These are phyloP conservation scores for Talaromyces sp. DNA, from an alignment of 2,329 filamentous ascomycete genomes.

Conservation along the genomic window DNA sequence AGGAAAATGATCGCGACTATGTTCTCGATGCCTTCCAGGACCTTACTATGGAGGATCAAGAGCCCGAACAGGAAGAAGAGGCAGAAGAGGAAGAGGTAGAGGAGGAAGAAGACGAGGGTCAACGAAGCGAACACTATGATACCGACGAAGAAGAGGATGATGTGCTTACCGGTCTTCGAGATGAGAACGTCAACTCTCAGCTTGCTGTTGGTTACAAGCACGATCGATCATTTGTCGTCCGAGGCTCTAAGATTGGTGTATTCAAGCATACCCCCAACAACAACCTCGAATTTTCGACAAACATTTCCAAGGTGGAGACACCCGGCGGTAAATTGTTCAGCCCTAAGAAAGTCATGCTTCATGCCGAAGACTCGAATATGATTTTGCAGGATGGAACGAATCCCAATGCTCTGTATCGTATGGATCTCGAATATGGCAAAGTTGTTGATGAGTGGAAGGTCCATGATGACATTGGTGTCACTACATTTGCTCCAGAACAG, in stretches of 20 bases:
- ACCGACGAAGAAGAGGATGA: slow-evolving; percentile 78
- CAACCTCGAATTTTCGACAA: slow-evolving; percentile 91
- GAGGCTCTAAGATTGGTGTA: slow-evolving; percentile 96
- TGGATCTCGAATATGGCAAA: slow-evolving; percentile 97
- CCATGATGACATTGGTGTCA: slow-evolving; percentile 90
- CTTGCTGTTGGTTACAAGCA: slow-evolving; percentile 96
- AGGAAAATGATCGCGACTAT: slow-evolving; percentile 89
- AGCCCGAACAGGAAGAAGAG: slow-evolving; percentile 55
- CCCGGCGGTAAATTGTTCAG: slow-evolving; percentile 83
- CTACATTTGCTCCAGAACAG: slow-evolving; percentile 83
- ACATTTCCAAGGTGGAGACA: slow-evolving; percentile 92
- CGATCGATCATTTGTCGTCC: slow-evolving; percentile 93
- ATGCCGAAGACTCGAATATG: slow-evolving; percentile 85
- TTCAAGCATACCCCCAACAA: slow-evolving; percentile 96
- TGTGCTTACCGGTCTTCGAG: slow-evolving; percentile 62
- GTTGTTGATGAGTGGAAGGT: slow-evolving; percentile 99
- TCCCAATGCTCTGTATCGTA: slow-evolving; percentile 87
- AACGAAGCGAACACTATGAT: slow-evolving; percentile 70
- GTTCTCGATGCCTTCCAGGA: slow-evolving; percentile 95
- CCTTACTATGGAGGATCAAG: slow-evolving; percentile 80
- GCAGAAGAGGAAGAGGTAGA: slow-evolving; percentile 59
- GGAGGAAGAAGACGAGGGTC: slow-evolving; percentile 60
- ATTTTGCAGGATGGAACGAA: slow-evolving; percentile 79
- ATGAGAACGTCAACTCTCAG: slow-evolving; percentile 86
- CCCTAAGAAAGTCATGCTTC: slow-evolving; percentile 95